phyloP scores from a whole-genome alignment of 2,329 filamentous ascomycete species.

The Pseudogymnoascus sp. region DNA sequence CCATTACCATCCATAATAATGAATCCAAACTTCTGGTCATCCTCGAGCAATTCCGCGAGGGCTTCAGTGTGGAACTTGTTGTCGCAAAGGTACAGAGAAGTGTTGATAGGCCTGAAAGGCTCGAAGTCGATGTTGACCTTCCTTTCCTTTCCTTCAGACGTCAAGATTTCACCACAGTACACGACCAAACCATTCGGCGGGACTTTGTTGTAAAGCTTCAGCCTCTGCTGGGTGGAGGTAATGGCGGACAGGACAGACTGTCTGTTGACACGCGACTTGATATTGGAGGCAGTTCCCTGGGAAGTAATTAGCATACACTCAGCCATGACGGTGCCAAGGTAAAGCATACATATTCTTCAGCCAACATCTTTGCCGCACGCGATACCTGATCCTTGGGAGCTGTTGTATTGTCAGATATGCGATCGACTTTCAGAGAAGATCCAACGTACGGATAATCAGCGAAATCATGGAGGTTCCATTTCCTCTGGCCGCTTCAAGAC shows the following conservation, averaged over 20 bases:
- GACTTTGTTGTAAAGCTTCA: conserved; percentile 99
- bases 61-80: conserved; percentile 99
- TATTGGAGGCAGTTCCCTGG: conserved; percentile 95
- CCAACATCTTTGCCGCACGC: conserved; percentile 96
- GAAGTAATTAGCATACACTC: conserved; percentile 20
- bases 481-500: conserved; percentile 90
- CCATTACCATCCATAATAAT: conserved; percentile 99
- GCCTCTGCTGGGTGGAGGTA: conserved; percentile 95
- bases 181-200: conserved; percentile 95
- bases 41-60: conserved; percentile 91
- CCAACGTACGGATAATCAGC: conserved; percentile 80
- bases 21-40: conserved; percentile 98
- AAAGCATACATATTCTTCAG: conserved; percentile 89
- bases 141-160: conserved; percentile 93
- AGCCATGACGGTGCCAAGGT: conserved; percentile 1
- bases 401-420: conserved; percentile 32
- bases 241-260: conserved; percentile 97
- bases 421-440: conserved; percentile 18
- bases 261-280: conserved; percentile 98
- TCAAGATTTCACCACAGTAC: conserved; percentile 99
- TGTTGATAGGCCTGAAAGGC: conserved; percentile 99
- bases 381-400: conserved; percentile 98
- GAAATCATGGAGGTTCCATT: conserved; percentile 99
- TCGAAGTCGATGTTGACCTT: conserved; percentile 99
- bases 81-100: conserved; percentile 97